Base-by-base conservation (phyloP, 371 early-diverging fungal genomes). In the Syncephalastrum contaminatum region DNA sequence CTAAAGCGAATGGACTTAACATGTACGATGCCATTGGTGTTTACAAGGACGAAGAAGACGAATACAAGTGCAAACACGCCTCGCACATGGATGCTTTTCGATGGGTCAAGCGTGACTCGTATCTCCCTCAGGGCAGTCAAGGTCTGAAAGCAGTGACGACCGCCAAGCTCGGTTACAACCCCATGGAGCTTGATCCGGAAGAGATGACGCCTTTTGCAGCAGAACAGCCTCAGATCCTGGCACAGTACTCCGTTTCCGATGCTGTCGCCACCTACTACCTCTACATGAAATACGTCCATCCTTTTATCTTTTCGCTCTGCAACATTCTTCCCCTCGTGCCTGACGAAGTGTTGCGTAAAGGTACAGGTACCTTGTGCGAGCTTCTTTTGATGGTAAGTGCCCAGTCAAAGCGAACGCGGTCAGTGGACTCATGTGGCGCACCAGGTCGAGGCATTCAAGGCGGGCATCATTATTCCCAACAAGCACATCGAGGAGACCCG, bases 81-180 rank as follows among this genome's bases (percentile, higher is more conserved):
- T 85, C 92, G 13, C 99, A 99, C 67, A 93, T 99, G 94, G 99
- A 99, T 73, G 97, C 97, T 8, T 92, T 97, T 58, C 88, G 91
- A 47, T 99, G 99, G 99, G 99, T 99, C 7, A 97, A 98, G 72
- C 93, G 99, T 69, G 99, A 99, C 81, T 93, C 93, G 16, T 99
- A 99, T 68, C 69, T 99, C 47, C 99, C 99, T 2, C 95, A 93
- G 57, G 99, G 98, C 39, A 94, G 93, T 77, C 99, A 99, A 53
- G 99, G 99, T 62, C 75, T 99, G 21, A 88, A 97, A 73, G 95
- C 97, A 0, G 99, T 98, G 3, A 96, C 99, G 0, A 95, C 90
- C 8, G 90, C 89, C 20, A 99, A 99, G 69, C 84, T 99, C 8
- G 98, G 98, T 0, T 99, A 99, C 65, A 93, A 97, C 66, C 99